A percentile compares a stretch with the other conserved stretches of the same genome.
These are phyloP conservation scores for Gossypium trilobum DNA, from an alignment of 441 rosid species.

Conservation along the genomic window DNA sequence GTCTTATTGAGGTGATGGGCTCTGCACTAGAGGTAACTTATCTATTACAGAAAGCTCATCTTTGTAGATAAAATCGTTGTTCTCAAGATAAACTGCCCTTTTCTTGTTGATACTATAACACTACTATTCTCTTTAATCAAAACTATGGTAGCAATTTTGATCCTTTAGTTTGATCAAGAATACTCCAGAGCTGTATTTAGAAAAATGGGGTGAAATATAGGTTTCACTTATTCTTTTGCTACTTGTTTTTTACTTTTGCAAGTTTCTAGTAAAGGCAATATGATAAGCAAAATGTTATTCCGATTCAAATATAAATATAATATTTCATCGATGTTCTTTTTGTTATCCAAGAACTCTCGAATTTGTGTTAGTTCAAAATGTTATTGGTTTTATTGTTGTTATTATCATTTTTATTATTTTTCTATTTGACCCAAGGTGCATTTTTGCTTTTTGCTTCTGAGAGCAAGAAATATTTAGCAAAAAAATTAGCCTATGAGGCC, in stretches of 20 bases:
- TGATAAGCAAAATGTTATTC: neutral
- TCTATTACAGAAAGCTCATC: neutral
- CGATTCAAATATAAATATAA: neutral
- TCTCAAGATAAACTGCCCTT: neutral
- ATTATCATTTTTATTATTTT: neutral
- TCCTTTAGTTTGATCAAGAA: neutral
- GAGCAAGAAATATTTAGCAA: neutral
- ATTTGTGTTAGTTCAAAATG: neutral
- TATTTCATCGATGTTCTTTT: neutral
- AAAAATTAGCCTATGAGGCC: neutral
- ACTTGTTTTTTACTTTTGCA: neutral
- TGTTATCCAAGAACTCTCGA: neutral
- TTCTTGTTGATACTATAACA: neutral
- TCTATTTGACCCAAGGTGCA: neutral
- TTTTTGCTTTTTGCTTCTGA: neutral
- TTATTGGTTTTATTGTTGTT: neutral
- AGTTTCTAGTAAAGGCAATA: neutral
- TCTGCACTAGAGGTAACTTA: conserved; percentile 71
- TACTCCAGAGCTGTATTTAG: neutral
- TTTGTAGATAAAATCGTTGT: neutral
- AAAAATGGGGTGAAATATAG: neutral
- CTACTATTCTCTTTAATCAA: neutral
- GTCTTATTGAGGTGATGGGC: conserved; percentile 74
- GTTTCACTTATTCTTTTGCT: neutral
- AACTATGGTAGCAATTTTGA: neutral